phyloP scores from a whole-genome alignment of 129 eudicot genomes.

The Lactuca saligna region DNA sequence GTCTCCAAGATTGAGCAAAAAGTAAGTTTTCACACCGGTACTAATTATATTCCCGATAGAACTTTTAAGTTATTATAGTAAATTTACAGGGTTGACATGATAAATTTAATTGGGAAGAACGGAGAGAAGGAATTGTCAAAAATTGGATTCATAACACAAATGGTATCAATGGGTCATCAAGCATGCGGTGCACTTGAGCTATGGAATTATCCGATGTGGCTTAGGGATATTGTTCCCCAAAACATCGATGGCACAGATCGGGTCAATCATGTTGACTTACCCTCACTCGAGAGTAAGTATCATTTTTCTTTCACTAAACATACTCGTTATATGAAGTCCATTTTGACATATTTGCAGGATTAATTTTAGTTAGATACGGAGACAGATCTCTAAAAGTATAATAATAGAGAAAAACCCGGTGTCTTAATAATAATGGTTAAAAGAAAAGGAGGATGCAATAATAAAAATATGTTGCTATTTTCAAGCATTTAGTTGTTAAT shows the following conservation, averaged over 20 bases:
- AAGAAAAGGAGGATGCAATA: too few relatives aligned
- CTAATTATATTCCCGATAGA: neutral
- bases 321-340: too few relatives aligned
- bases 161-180: constrained; percentile 82
- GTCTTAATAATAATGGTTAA: too few relatives aligned
- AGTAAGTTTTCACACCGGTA: constrained; percentile 15
- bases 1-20: constrained; percentile 42
- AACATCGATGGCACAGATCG: constrained; percentile 48
- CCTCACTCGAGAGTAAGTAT: constrained; percentile 56
- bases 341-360: neutral
- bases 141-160: constrained; percentile 46
- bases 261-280: constrained; percentile 48
- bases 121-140: constrained; percentile 37
- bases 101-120: constrained; percentile 36
- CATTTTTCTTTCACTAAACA: neutral
- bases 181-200: constrained; percentile 57
- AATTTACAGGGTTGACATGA: constrained; percentile 39
- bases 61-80: neutral
- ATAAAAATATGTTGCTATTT: too few relatives aligned
- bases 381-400: neutral
- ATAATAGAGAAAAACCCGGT: too few relatives aligned
- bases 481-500: too few relatives aligned
- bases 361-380: neutral
- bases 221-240: constrained; percentile 45
- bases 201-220: constrained; percentile 58